Base-by-base conservation (phyloP, 768 basidiomycete genomes). In the Collybia nuda region DNA sequence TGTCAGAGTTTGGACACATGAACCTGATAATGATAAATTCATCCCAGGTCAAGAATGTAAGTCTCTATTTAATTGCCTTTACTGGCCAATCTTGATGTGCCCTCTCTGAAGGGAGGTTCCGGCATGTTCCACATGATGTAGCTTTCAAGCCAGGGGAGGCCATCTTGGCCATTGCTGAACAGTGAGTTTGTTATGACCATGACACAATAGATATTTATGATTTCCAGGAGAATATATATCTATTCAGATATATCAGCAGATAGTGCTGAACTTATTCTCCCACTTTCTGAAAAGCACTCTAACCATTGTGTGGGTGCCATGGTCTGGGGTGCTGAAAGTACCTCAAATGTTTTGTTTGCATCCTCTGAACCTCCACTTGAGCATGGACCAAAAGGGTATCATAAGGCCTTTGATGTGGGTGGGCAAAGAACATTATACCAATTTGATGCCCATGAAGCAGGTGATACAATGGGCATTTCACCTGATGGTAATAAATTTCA, bases 391-490 rank as follows among this genome's bases (percentile, higher is more conserved):
- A 49, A 39, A 3, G 82, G 84, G 0, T 69, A 60, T 36, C 85
- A 88, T 54, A 73, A 68, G 37, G 78, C 70, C 3, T 79, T 82
- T 45, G 82, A 86, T 58, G 53, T 71, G 1, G 51, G 45, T 15
- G 62, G 38, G 32, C 51, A 59, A 6, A 59, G 39, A 36, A 43
- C 49, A 2, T 45, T 58, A 0, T 68, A 73, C 48, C 49, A 59
- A 6, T 72, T 86, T 35, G 71, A 78, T 46, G 73, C 76, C 1
- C 47, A 56, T 1, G 82, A 80, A 55, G 73, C 76, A 3, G 85
- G 85, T 35, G 84, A 86, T 58, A 70, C 72, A 9, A 61, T 84
- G 18, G 63, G 72, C 6, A 28, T 85, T 3, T 70, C 77, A 50
- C 57, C 73, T 9, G 62, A 69, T 47, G 84, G 84, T 80, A 52